These are phyloP conservation scores for Claviceps sp. DNA, from an alignment of 2,329 filamentous ascomycete genomes.

Conservation along the genomic window DNA sequence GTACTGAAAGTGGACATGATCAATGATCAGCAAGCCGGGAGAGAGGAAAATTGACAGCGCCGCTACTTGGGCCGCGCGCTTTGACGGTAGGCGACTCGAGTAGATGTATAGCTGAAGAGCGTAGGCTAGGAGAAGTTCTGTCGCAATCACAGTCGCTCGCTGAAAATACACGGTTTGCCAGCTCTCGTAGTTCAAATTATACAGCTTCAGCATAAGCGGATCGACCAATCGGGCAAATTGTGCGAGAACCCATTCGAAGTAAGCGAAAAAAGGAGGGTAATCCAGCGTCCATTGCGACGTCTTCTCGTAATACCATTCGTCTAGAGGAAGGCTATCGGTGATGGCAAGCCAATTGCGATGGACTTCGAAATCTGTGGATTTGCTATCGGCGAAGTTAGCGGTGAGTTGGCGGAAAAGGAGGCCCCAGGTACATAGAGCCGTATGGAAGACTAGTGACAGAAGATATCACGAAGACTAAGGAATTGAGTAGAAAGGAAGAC, in stretches of 20 bases:
- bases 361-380: constrained; percentile 98
- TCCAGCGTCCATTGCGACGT: constrained; percentile 99
- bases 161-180: constrained; percentile 95
- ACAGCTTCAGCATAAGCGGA: constrained; percentile 66
- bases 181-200: constrained; percentile 74
- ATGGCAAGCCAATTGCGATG: constrained; percentile 98
- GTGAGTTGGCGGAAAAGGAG: neutral
- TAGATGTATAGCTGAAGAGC: constrained; percentile 73
- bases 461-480: neutral
- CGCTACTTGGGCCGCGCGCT: constrained; percentile 67
- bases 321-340: constrained; percentile 73
- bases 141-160: constrained; percentile 70
- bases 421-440: neutral
- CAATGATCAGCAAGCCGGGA: constrained; percentile 88
- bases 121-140: constrained; percentile 72
- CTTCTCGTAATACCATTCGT: constrained; percentile 93
- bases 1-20: constrained; percentile 98
- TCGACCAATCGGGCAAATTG: constrained; percentile 67
- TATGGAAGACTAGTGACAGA: neutral
- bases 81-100: constrained; percentile 50
- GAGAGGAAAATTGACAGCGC: constrained; percentile 84
- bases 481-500: neutral
- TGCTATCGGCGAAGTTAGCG: constrained; percentile 40
- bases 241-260: constrained; percentile 88
- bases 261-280: constrained; percentile 96